Evolutionary conservation across 305 asterid genomes (phyloP).

Genomic region (Caryopteris hybrid): DNA sequence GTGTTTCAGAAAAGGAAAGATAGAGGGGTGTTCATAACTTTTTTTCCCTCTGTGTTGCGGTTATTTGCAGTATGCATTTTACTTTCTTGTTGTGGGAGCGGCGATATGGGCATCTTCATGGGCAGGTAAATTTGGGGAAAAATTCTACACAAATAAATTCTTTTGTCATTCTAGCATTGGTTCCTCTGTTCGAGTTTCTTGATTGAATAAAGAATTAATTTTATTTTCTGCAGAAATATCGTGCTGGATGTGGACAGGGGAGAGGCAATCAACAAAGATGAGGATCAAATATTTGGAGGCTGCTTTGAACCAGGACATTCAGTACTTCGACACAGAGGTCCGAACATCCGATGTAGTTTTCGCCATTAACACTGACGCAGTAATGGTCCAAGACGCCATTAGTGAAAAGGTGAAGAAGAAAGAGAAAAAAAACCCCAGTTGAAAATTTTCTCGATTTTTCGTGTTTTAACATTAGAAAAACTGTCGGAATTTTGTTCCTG

Average conservation of each 20-base stretch:
- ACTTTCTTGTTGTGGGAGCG: conserved; percentile 99
- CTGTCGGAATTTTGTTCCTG: not conserved
- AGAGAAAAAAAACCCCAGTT: not conserved
- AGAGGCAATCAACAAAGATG: conserved; percentile 94
- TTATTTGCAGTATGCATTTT: conserved; percentile 85
- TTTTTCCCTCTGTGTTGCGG: conserved; percentile 3
- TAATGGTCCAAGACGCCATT: conserved; percentile 97
- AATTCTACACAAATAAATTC: not conserved
- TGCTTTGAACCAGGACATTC: conserved; percentile 90
- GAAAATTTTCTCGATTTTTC: not conserved
- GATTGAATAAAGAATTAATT: not conserved
- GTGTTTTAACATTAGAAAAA: not conserved
- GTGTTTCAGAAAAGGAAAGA: not conserved
- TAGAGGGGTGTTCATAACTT: not conserved
- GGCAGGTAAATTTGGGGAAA: conserved; percentile 59
- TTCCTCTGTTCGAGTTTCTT: conserved; percentile 4
- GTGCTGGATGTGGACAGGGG: conserved; percentile 99
- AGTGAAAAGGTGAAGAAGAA: conserved; percentile 74
- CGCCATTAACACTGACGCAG: conserved; percentile 96
- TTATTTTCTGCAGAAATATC: conserved; percentile 71
- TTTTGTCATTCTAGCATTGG: not conserved
- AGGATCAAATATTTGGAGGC: conserved; percentile 89
- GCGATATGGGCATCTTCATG: conserved; percentile 99
- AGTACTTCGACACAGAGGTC: conserved; percentile 86
- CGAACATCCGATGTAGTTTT: conserved; percentile 93